These are phyloP conservation scores for Aspergillus spinulosporus DNA, from an alignment of 2,329 filamentous ascomycete species.

Conservation along the genomic window DNA sequence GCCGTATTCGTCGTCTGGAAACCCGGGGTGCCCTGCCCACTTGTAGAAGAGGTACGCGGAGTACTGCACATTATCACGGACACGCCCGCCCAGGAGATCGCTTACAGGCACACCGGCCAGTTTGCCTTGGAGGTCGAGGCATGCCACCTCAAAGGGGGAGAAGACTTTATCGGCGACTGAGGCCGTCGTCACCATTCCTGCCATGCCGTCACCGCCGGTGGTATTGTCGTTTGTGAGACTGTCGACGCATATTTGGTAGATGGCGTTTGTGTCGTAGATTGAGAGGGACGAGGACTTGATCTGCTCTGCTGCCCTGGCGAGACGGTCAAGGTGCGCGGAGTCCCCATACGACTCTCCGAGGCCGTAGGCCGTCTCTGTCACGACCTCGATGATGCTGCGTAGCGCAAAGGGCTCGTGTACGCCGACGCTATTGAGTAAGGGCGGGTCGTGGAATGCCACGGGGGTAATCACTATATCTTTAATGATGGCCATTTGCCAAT, in stretches of 20 bases:
- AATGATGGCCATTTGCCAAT: constrained; percentile 23
- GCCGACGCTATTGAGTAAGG: constrained; percentile 47
- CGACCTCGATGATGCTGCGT: constrained; percentile 46
- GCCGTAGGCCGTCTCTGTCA: constrained; percentile 36
- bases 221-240: constrained; percentile 22
- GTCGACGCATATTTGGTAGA: constrained; percentile 27
- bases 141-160: constrained; percentile 47
- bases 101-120: constrained; percentile 42
- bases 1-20: constrained; percentile 44
- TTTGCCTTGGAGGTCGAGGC: constrained; percentile 47
- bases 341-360: constrained; percentile 47
- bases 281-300: background rate
- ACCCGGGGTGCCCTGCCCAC: constrained; percentile 44
- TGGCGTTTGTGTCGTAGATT: constrained; percentile 24
- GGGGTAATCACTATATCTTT: constrained; percentile 45
- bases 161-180: constrained; percentile 47
- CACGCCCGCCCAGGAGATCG: constrained; percentile 43
- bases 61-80: constrained; percentile 45
- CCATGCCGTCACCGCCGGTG: constrained; percentile 33
- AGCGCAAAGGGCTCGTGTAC: constrained; percentile 48
- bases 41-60: constrained; percentile 50
- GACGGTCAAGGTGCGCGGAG: constrained; percentile 38
- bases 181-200: constrained; percentile 45
- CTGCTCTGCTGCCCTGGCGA: constrained; percentile 31
- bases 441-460: constrained; percentile 50